Evolutionary conservation across 1,139 yeast genomes (phyloP), one percentile per base, ranked within the genome.

Genomic region (Maudiozyma humilis): DNA sequence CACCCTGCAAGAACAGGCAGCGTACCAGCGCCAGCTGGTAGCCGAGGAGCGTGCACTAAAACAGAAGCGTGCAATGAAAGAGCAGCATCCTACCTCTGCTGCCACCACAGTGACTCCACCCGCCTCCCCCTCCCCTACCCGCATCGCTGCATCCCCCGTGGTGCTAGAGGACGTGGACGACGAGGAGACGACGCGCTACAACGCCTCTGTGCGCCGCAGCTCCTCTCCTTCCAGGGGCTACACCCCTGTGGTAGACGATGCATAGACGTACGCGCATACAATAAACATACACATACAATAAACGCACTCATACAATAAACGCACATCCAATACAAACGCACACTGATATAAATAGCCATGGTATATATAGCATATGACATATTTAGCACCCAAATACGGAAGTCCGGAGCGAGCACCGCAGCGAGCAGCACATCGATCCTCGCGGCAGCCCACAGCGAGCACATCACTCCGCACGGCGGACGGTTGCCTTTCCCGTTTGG

Each of bases 81-180:
- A 38, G 15, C 35, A 19, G 15, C 19, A 17, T 12, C 37, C 27
- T 23, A 10, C 27, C 6, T 23, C 27, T 23, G 27, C 27, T 6
- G 6, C 27, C 27, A 23, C 27, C 10, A 6, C 27, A 6, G 10
- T 6, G 8, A 23, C 27, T 6, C 27, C 27, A 23, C 6, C 27
- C 27, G 10, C 12, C 8, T 31, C 36, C 27, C 32, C 33, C 23
- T 6, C 10, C 27, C 8, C 27, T 6, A 23, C 27, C 8, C n/a
- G n/a, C n/a, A n/a, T n/a, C 23, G 39, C 29, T 15, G 44, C 35
- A 32, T 41, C n/a, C n/a, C n/a, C n/a, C n/a, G n/a, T n/a, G n/a
- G 40, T 53, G 2, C 43, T 60, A 16, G 64, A 59, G 44, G 61
- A 59, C 8, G 55, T 60, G 2, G 62, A 57, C 29, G 64, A 60